These are phyloP conservation scores for Pythium utonaiense DNA, from an alignment of 352 stramenopile species.

Conservation along the genomic window DNA sequence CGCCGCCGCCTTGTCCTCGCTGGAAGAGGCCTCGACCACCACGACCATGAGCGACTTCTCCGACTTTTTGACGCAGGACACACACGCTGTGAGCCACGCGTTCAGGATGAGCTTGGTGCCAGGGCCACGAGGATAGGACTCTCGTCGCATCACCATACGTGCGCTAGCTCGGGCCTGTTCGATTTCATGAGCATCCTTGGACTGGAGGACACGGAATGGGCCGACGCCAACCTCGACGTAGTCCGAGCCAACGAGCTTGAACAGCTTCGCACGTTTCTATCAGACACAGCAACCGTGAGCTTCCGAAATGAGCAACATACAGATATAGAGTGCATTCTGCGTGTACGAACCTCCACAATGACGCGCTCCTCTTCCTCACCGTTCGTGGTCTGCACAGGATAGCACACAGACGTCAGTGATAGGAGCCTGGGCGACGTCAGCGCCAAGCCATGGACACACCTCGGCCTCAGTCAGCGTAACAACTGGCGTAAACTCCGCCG, in stretches of 20 bases:
- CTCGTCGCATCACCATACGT: conserved; percentile 75
- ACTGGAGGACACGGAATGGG: conserved; percentile 59
- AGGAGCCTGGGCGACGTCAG: too few species aligned
- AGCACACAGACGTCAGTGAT: neutral
- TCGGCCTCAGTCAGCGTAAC: conserved; percentile 63
- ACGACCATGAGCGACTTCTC: conserved; percentile 74
- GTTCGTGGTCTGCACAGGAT: conserved; percentile 42
- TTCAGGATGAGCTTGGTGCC: conserved; percentile 81
- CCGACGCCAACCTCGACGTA: conserved; percentile 77
- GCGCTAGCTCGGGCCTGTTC: conserved; percentile 39
- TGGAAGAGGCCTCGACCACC: conserved; percentile 39
- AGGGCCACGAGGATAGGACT: conserved; percentile 66
- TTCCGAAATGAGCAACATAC: neutral
- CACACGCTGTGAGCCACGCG: conserved; percentile 51
- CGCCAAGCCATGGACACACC: conserved; percentile 26
- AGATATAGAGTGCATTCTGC: neutral
- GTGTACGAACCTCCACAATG: conserved; percentile 51
- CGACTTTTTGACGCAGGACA: conserved; percentile 67
- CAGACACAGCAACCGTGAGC: conserved; percentile 3
- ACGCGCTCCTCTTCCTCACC: conserved; percentile 71
- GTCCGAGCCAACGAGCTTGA: conserved; percentile 71
- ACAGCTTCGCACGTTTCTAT: conserved; percentile 78
- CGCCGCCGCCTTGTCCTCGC: conserved; percentile 16
- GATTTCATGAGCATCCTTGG: conserved; percentile 35
- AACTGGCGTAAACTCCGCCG: conserved; percentile 37